Percentiles rank a stretch among this genome's conserved stretches.
Evolutionary conservation across 164 flowering plant genomes (phyloP).

Genomic region (Magnolia officinalis): DNA sequence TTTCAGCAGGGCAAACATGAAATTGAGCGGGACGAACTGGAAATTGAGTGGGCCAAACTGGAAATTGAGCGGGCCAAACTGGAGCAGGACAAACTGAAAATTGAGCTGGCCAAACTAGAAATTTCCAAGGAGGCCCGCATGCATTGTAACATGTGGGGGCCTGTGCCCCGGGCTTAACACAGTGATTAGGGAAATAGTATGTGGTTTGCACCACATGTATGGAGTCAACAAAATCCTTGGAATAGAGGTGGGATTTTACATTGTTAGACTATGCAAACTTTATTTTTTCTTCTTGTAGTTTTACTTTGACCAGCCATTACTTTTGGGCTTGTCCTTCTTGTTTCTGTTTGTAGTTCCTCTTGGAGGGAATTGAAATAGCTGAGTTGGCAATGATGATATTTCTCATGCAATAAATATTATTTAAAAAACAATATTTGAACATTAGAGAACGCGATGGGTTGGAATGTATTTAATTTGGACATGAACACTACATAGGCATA

Average conservation of each 20-base stretch:
- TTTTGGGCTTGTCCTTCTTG: not conserved
- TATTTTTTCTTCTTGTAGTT: not conserved
- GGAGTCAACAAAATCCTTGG: conserved; percentile 76
- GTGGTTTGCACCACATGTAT: conserved; percentile 77
- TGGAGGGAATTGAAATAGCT: not conserved
- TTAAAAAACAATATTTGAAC: not conserved
- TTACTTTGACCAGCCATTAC: not conserved
- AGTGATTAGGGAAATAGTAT: conserved; percentile 90
- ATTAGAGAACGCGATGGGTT: not conserved
- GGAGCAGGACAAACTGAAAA: too few species aligned
- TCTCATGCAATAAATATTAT: not conserved
- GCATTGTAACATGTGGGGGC: conserved; percentile 98
- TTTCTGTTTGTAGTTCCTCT: not conserved
- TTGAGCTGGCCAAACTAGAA: too few species aligned
- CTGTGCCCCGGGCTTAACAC: conserved; percentile 98
- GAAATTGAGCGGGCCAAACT: too few species aligned
- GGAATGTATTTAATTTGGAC: not conserved
- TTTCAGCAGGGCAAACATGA: too few species aligned
- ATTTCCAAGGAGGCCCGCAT: too few species aligned
- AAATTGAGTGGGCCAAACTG: too few species aligned
- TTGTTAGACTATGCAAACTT: not conserved
- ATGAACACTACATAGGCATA: not conserved
- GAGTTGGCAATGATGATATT: not conserved
- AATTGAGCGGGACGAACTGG: too few species aligned
- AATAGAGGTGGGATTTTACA: conserved; percentile 52